Base-by-base conservation (phyloP, 192 early-diverging fungal species). In the Podila clonocystis region DNA sequence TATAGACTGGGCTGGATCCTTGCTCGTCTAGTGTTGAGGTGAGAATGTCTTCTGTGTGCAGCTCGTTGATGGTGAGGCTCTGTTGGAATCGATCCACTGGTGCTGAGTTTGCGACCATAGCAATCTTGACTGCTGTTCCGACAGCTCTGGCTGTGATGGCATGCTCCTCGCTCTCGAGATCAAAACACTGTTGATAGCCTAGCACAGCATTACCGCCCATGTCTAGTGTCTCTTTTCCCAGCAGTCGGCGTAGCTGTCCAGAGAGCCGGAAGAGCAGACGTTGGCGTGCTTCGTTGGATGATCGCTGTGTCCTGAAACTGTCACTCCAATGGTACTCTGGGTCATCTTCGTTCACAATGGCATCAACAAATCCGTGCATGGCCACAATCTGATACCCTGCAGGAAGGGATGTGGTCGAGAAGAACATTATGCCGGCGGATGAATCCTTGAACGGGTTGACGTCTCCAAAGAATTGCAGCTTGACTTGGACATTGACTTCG, bases 321-420 rank as follows among this genome's bases (percentile, higher is more conserved):
- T 95, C 93, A 29, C 86, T 88, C 91, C 92, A 94, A 62, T 94
- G 91, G 74, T 94, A 95, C 80, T 95, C 94, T 9, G 94, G 94
- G 68, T 95, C 94, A 58, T 92, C 90, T 33, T 91, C 89, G 63
- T 74, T 87, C 9, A 91, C 85, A 20, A 95, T 63, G 11, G 90
- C 89, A 68, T 83, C 88, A 20, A 95, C 94, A 63, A 95, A 94
- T 2, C 94, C 94, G 22, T 89, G 72, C n/a, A 93, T 79, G 13
- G 84, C 70, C n/a, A 66, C 72, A 17, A 92, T 80, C 15, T 88
- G 83, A 60, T 86, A 89, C 15, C 71, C 83, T 33, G 87, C 69
- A 0, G 93, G 93, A 6, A 92, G 58, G 29, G 83, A 71, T 3
- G 89, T 85, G 7, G 83, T 87, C 5, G 91, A 88, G 64, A 93